phyloP scores from a whole-genome alignment of 495 filamentous ascomycete genomes.

The Thozetella sp. region DNA sequence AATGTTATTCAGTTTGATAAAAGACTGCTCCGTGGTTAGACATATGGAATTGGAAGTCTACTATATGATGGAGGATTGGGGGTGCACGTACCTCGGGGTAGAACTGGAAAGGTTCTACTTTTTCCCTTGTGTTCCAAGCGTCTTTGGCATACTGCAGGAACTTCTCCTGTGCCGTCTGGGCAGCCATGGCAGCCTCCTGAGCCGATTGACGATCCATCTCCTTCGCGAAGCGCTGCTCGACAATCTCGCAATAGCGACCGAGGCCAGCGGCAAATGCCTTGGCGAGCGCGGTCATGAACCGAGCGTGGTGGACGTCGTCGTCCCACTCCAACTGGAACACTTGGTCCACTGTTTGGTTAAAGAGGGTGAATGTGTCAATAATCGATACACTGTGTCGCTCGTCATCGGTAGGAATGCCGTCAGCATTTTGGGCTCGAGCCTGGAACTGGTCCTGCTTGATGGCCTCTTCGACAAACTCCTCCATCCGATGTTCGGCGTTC shows the following conservation, averaged over 20 bases:
- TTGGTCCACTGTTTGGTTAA: conserved; percentile 87
- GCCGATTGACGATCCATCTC: conserved; percentile 93
- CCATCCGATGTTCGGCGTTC: conserved; percentile 75
- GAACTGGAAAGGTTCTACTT: conserved; percentile 97
- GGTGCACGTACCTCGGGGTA: conserved; percentile 75
- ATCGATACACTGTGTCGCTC: conserved; percentile 90
- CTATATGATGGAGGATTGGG: not conserved
- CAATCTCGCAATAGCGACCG: conserved; percentile 85
- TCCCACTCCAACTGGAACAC: conserved; percentile 88
- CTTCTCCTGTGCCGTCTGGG: conserved; percentile 86
- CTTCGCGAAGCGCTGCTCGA: conserved; percentile 82
- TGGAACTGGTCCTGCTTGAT: conserved; percentile 85
- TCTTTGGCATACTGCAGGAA: conserved; percentile 92
- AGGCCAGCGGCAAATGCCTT: conserved; percentile 85
- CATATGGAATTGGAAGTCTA: conserved; percentile 7
- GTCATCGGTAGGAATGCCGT: conserved; percentile 70
- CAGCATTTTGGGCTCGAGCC: conserved; percentile 60
- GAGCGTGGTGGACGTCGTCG: conserved; percentile 88
- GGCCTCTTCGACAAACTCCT: conserved; percentile 85
- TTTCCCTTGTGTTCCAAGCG: conserved; percentile 91
- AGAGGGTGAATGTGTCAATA: conserved; percentile 91
- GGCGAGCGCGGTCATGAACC: conserved; percentile 95
- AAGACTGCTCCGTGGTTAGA: conserved; percentile 60
- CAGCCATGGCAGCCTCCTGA: conserved; percentile 77
- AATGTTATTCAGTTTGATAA: conserved; percentile 97